These are phyloP conservation scores for Combretum micranthum DNA, from an alignment of 345 rosid species.

Conservation along the genomic window DNA sequence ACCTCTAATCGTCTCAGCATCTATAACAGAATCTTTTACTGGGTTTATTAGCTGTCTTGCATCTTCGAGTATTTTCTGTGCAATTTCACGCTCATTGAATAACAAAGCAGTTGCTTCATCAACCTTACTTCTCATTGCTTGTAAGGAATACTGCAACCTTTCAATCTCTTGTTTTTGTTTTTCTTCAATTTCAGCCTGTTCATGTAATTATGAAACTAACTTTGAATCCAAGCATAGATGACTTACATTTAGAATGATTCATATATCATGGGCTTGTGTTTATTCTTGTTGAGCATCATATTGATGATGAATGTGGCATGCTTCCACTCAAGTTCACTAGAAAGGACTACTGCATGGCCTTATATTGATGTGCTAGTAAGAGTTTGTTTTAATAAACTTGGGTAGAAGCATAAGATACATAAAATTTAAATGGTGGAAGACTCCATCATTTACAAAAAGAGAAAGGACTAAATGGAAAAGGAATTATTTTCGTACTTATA, in stretches of 20 bases:
- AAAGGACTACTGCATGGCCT: too few species aligned
- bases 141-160: slow-evolving; percentile 11
- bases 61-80: slow-evolving; percentile 22
- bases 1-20: slow-evolving; percentile 33
- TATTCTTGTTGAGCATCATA: background rate
- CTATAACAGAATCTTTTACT: slow-evolving; percentile 19
- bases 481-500: too few species aligned
- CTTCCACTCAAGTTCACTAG: too few species aligned
- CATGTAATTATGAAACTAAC: background rate
- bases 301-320: too few species aligned
- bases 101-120: slow-evolving; percentile 15
- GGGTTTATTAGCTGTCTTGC: slow-evolving; percentile 16
- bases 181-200: slow-evolving; percentile 10
- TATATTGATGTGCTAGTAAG: too few species aligned
- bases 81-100: slow-evolving; percentile 15
- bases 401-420: too few species aligned
- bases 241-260: too few species aligned
- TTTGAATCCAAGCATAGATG: too few species aligned
- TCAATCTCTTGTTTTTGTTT: slow-evolving; percentile 12
- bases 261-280: background rate
- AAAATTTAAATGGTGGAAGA: too few species aligned
- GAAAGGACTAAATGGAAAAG: too few species aligned
- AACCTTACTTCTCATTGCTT: slow-evolving; percentile 12
- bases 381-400: too few species aligned
- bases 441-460: too few species aligned